Percentiles rank a stretch among this genome's conserved stretches.
These are phyloP conservation scores for Pachyrhizus erosus DNA, from an alignment of 306 rosid genomes.

Conservation along the genomic window DNA sequence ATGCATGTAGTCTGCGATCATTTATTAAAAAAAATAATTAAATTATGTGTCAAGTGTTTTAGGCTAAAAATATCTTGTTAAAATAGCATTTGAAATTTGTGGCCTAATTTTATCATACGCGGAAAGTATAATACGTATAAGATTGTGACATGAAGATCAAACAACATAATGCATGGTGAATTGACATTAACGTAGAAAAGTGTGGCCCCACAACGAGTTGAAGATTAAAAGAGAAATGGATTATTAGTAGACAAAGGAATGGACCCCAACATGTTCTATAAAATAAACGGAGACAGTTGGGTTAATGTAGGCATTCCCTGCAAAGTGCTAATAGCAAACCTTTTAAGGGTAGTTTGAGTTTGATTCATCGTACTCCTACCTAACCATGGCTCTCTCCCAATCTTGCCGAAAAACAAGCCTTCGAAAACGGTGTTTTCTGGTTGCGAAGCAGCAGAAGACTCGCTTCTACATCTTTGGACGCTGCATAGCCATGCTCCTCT, in stretches of 20 bases:
- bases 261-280: slow-evolving; percentile 7
- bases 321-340: background rate
- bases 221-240: background rate
- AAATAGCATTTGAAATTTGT: background rate
- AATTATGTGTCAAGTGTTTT: background rate
- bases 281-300: background rate
- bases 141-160: background rate
- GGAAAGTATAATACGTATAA: background rate
- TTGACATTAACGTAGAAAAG: background rate
- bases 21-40: background rate
- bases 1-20: background rate
- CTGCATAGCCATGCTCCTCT: slow-evolving; percentile 58
- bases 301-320: background rate
- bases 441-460: slow-evolving; percentile 56
- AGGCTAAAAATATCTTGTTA: background rate
- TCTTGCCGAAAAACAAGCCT: slow-evolving; percentile 36
- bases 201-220: background rate
- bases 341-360: background rate
- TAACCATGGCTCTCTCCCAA: slow-evolving; percentile 44
- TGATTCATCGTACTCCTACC: background rate
- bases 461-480: slow-evolving; percentile 55
- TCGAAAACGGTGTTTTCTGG: slow-evolving; percentile 41
- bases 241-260: background rate
- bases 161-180: slow-evolving; percentile 20
- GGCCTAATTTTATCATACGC: background rate